Base-by-base conservation (phyloP, 148 eudicot genomes). In the Dianthus caryophyllus region DNA sequence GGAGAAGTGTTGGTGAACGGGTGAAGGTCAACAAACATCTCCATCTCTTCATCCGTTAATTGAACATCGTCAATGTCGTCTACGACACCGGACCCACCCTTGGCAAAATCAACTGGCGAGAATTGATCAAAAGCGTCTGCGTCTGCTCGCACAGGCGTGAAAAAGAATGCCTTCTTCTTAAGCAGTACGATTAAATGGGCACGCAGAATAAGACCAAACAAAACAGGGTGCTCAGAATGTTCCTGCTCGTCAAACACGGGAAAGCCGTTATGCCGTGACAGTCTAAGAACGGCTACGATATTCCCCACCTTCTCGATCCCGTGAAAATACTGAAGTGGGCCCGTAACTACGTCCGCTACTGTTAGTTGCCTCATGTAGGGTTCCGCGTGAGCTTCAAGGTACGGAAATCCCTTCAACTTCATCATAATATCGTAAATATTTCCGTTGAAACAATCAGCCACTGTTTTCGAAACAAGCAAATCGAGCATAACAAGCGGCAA, bases 331-430 rank as follows among this genome's bases (percentile, higher is more conserved):
- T 74, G 80, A 64, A 94, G 93, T 18, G 99, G 97, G 58, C 96
- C 97, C 1, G 86, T 75, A 53, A 84, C 87, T 22, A 94, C 86
- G 55, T 94, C 99, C 36, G 80, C 76, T 31, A 85, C 99, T 0
- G 87, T 82, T 69, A 94, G 79, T 74, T 88, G 97, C 75, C 92
- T 88, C 97, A 94, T 90, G 75, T 90, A 94, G 43, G 98, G 96
- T 82, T 94, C 98, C 39, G 78, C 91, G 48, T 88, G 87, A 75
- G 85, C 44, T 79, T 86, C 96, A 39, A 94, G 79, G 75, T 89
- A 90, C 60, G 97, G 98, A 36, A 94, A 81, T 5, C 97, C 97
- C 79, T 94, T 94, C 74, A 76, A 43, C 58, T 71, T 83, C 96
- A 94, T 87, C 66, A 94, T 78, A 61, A 79, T 76, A 41, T 90